phyloP scores from a whole-genome alignment of 352 stramenopile genomes.

The Phytophthora ramorum region DNA sequence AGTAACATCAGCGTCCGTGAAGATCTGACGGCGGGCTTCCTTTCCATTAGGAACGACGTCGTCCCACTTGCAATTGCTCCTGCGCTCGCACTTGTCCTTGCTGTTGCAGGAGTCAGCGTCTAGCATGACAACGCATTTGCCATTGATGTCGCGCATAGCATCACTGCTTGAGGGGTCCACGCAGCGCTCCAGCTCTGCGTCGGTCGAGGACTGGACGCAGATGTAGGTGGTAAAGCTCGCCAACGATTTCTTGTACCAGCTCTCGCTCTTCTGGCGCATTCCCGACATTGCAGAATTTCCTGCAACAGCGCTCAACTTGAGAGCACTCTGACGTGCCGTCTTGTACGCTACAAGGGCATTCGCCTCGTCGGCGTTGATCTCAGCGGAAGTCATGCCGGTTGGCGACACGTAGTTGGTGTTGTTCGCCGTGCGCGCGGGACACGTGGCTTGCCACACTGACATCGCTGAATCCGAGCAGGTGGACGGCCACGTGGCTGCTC shows the following conservation, averaged over 20 bases:
- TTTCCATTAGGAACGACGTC: conserved; percentile 50
- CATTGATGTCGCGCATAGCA: conserved; percentile 58
- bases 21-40: conserved; percentile 55
- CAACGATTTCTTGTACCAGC: conserved; percentile 78
- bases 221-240: conserved; percentile 75
- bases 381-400: conserved; percentile 49
- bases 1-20: conserved; percentile 59
- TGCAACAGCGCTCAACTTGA: conserved; percentile 64
- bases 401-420: conserved; percentile 71
- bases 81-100: conserved; percentile 70
- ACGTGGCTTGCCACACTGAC: conserved; percentile 66
- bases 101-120: conserved; percentile 59
- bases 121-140: conserved; percentile 61
- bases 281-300: conserved; percentile 73
- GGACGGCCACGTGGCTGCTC: conserved; percentile 22
- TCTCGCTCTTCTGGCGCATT: conserved; percentile 70
- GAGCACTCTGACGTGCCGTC: conserved; percentile 68
- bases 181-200: conserved; percentile 63
- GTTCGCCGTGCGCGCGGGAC: conserved; percentile 48
- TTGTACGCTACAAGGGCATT: conserved; percentile 70
- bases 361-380: conserved; percentile 72
- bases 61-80: conserved; percentile 87
- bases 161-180: conserved; percentile 51
- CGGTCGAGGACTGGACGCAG: conserved; percentile 60
- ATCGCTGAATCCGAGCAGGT: conserved; percentile 65